These are phyloP conservation scores for Apium graveolens DNA, from an alignment of 129 eudicot species.

Conservation along the genomic window DNA sequence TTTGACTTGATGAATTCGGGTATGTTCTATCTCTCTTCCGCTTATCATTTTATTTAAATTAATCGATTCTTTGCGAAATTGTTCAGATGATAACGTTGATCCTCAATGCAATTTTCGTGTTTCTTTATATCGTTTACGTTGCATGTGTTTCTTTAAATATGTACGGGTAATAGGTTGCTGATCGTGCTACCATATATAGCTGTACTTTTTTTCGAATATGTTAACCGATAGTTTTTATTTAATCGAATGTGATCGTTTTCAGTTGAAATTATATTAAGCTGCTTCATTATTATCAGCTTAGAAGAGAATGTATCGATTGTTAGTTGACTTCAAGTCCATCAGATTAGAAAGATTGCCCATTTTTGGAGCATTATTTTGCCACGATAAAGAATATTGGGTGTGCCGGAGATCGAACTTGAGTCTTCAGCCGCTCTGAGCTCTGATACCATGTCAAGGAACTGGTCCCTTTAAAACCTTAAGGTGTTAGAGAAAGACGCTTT, in stretches of 20 bases:
- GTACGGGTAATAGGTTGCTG: background rate
- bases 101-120: background rate
- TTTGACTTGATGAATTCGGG: constrained; percentile 4
- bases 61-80: background rate
- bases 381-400: too few relatives aligned
- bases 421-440: too few relatives aligned
- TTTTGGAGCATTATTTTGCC: too few relatives aligned
- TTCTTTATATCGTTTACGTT: background rate
- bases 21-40: background rate
- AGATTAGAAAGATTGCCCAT: background rate
- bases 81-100: background rate
- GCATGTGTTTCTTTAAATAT: background rate
- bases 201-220: background rate
- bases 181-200: background rate
- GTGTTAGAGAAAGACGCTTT: too few relatives aligned
- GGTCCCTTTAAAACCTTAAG: too few relatives aligned
- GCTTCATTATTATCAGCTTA: background rate
- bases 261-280: too few relatives aligned
- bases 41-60: background rate
- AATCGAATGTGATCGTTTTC: background rate
- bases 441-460: too few relatives aligned
- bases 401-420: too few relatives aligned
- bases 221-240: too few relatives aligned
- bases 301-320: background rate
- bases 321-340: background rate